Evolutionary conservation across 2,329 filamentous ascomycete genomes (phyloP).

Genomic region (Amylocarpus encephaloides): DNA sequence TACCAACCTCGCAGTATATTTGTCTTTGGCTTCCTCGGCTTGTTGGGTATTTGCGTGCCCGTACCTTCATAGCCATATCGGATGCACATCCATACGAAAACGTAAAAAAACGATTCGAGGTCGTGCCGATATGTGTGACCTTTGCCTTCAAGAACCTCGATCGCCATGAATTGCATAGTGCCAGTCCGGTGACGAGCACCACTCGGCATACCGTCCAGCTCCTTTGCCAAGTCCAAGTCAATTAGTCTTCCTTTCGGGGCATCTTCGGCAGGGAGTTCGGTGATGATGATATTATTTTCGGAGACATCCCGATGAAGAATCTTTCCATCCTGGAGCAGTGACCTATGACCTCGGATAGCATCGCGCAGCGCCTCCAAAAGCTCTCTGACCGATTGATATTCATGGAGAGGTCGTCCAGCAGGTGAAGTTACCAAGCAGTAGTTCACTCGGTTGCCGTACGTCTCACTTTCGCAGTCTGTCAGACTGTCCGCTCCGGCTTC

Average conservation of each 20-base stretch:
- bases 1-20: no score
- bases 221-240: slow-evolving; percentile 32
- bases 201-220: slow-evolving; percentile 20
- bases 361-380: slow-evolving; percentile 34
- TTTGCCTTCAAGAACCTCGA: no score
- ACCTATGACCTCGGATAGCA: slow-evolving; percentile 32
- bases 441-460: slow-evolving; percentile 29
- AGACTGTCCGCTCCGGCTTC: no score
- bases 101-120: no score
- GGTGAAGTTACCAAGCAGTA: slow-evolving; percentile 30
- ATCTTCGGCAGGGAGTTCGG: slow-evolving; percentile 4
- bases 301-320: slow-evolving; percentile 36
- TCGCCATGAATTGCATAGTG: no score
- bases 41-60: no score
- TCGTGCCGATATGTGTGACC: no score
- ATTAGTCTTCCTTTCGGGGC: slow-evolving; percentile 26
- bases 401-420: slow-evolving; percentile 26
- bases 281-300: slow-evolving; percentile 35
- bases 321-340: slow-evolving; percentile 29
- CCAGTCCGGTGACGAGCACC: slow-evolving; percentile 6
- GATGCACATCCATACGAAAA: no score
- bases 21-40: no score
- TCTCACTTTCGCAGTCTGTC: background rate
- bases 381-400: slow-evolving; percentile 29
- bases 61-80: no score